Evolutionary conservation across 352 stramenopile species (phyloP), one percentile per base, ranked within the genome.

Genomic region (Globisporangium paroecandrum): DNA sequence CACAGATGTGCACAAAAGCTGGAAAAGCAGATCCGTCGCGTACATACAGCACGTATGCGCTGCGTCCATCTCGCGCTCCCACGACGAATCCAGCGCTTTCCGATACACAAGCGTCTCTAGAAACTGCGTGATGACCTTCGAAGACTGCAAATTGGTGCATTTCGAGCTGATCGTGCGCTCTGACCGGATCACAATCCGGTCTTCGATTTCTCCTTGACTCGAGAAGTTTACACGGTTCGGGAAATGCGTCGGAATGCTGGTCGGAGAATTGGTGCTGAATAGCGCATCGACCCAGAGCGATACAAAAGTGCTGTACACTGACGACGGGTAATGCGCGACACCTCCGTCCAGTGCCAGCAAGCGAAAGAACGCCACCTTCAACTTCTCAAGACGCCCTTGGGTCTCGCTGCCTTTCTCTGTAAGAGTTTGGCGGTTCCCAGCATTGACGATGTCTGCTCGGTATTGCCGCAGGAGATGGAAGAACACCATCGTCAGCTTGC

Each of bases 121-220:
- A 18, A 85, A 66, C 41, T 82, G 81, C 7, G 85, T 91, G 68
- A 91, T 90, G 12, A 91, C 82, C 54, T 92, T 79, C 1, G 83
- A 92, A 2, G 83, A 85, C 67, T 93, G 84, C 49, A 91, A 63
- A 47, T 91, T 93, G 1, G 86, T 92, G 69, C 83, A 91, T 57
- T 92, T 94, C 32, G 86, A 90, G 68, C 83, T 94, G 65, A 91
- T 91, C 0, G 86, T 94, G 3, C 86, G 81, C 51, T 94, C 86
- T 8, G 74, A 87, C 7, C 84, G 82, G 58, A 94, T 89, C 8
- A 88, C 68, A 15, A 83, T 73, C 22, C 76, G 75, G 2, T 77
- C 75, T 34, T 83, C 51, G 49, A 72, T 78, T 18, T 51, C 29
- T 51, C 27, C 55, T 9, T 65, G n/a, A 5, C 15, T 55, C 58